Percentiles rank a stretch among this genome's conserved stretches.
Conservation (phyloP, 2,329 filamentous ascomycete species). For the Colletotrichum chlorophyti region DNA sequence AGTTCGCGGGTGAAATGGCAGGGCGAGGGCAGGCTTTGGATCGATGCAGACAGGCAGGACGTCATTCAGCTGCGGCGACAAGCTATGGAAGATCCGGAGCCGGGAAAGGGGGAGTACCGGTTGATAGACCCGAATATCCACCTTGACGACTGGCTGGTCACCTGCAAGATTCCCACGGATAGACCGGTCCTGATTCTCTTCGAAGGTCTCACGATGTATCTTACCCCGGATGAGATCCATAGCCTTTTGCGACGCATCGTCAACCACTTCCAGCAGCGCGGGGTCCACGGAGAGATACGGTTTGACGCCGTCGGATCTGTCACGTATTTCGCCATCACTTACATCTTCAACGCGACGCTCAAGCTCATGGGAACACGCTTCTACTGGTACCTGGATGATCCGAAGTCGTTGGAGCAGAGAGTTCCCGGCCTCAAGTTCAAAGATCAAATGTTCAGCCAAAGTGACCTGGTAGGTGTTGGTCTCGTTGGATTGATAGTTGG, state of each 20-base stretch:
- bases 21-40: conserved; percentile 35
- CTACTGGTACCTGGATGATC: conserved; percentile 9
- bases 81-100: conserved; percentile 31
- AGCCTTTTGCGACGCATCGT: conserved; percentile 34
- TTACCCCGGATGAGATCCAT: conserved; percentile 33
- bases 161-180: conserved; percentile 35
- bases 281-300: conserved; percentile 30
- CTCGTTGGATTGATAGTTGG: neutral
- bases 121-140: conserved; percentile 34
- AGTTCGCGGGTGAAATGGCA: conserved; percentile 32
- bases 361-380: conserved; percentile 16
- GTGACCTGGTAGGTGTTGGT: no score
- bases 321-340: neutral
- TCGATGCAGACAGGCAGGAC: conserved; percentile 43
- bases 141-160: conserved; percentile 37
- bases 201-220: conserved; percentile 41
- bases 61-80: conserved; percentile 39
- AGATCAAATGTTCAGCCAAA: conserved; percentile 18
- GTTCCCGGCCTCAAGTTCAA: conserved; percentile 10
- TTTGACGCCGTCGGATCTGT: conserved; percentile 13
- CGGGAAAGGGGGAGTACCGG: conserved; percentile 31
- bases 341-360: neutral
- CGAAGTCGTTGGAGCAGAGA: neutral
- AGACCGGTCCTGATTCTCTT: conserved; percentile 39
- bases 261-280: conserved; percentile 34